These are phyloP conservation scores for Filobasidium wieringae DNA, from an alignment of 768 basidiomycete genomes.

Conservation along the genomic window DNA sequence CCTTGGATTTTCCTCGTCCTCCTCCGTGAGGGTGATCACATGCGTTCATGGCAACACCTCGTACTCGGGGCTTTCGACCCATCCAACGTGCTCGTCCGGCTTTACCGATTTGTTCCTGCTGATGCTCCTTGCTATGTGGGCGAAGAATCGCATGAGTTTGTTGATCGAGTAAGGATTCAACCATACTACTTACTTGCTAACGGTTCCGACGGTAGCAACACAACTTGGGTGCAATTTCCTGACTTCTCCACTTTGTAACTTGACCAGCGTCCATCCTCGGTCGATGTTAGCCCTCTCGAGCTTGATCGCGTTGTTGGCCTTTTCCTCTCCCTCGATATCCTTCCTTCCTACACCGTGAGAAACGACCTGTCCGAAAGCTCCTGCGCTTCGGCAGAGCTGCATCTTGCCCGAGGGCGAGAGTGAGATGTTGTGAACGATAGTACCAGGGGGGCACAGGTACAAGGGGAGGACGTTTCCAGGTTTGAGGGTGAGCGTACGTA, in stretches of 20 bases:
- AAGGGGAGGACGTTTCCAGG: slow-evolving; percentile 88
- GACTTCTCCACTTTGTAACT: slow-evolving; percentile 84
- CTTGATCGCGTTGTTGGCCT: slow-evolving; percentile 16
- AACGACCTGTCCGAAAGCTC: slow-evolving; percentile 70
- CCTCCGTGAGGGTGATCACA: slow-evolving; percentile 76
- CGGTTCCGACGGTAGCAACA: slow-evolving; percentile 77
- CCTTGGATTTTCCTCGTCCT: slow-evolving; percentile 95
- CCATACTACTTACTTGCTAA: slow-evolving; percentile 57
- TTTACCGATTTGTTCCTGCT: slow-evolving; percentile 72
- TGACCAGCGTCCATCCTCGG: slow-evolving; percentile 44
- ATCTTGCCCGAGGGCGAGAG: slow-evolving; percentile 64
- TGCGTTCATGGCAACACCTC: slow-evolving; percentile 97
- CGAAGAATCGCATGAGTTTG: not conserved
- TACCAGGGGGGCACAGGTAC: slow-evolving; percentile 82
- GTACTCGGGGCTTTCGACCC: slow-evolving; percentile 68
- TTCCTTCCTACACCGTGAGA: slow-evolving; percentile 52
- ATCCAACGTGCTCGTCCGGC: slow-evolving; percentile 82
- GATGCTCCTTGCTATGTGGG: slow-evolving; percentile 54
- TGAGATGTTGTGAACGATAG: slow-evolving; percentile 74
- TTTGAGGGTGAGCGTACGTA: slow-evolving; percentile 70
- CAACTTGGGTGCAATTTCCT: slow-evolving; percentile 65
- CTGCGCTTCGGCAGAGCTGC: slow-evolving; percentile 78
- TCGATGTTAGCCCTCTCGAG: slow-evolving; percentile 23
- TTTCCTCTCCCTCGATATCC: slow-evolving; percentile 38
- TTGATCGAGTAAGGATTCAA: not conserved